These are phyloP conservation scores for Nemania abortiva DNA, from an alignment of 2,329 filamentous ascomycete species.

Conservation along the genomic window DNA sequence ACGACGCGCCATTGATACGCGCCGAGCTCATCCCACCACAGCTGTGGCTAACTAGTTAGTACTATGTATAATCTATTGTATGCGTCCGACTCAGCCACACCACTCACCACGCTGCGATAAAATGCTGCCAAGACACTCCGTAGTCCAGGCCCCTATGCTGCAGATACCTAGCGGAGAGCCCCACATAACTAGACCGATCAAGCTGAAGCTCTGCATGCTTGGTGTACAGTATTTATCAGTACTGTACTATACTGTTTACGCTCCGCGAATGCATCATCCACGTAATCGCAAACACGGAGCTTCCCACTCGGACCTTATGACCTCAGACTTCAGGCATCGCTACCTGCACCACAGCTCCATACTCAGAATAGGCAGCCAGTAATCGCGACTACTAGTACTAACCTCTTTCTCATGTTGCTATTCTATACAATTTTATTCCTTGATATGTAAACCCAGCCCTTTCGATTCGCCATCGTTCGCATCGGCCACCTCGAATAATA, in stretches of 20 bases:
- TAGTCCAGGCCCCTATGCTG: neutral
- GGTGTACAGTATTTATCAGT: neutral
- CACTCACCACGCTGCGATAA: too few relatives aligned
- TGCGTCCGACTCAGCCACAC: too few relatives aligned
- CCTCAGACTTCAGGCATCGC: conserved; percentile 19
- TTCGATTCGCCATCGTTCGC: conserved; percentile 26
- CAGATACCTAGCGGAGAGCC: neutral
- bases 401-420: neutral
- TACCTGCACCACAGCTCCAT: neutral
- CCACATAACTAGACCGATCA: neutral
- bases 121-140: too few relatives aligned
- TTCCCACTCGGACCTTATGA: conserved; percentile 17
- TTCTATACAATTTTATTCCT: neutral
- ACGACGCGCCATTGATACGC: conserved; percentile 38
- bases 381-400: neutral
- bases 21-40: conserved; percentile 31
- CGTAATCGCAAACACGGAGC: conserved; percentile 32
- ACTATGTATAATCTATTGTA: too few relatives aligned
- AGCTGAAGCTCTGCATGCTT: neutral
- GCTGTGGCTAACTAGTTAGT: too few relatives aligned
- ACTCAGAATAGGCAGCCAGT: conserved; percentile 21
- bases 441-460: conserved; percentile 41
- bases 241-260: neutral
- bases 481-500: conserved; percentile 9
- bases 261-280: conserved; percentile 14